phyloP scores from a whole-genome alignment of 202 grass and related monocot genomes.

The Zizania palustris region DNA sequence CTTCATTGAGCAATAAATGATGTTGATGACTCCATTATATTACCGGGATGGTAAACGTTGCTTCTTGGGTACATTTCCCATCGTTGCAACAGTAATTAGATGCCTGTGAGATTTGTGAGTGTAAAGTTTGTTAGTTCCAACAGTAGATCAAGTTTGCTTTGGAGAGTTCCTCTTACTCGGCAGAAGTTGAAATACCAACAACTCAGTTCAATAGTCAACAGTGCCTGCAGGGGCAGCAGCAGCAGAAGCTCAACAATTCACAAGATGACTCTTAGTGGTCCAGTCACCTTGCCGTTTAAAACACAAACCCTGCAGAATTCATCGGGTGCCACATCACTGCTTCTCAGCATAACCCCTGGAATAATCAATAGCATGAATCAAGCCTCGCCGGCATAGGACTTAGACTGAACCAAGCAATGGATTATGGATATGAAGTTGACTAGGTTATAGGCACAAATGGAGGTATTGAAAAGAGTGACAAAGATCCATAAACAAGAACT shows the following conservation, averaged over 20 bases:
- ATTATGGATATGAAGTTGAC: conserved; percentile 34
- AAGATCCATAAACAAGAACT: conserved; percentile 42
- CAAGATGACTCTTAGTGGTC: conserved; percentile 35
- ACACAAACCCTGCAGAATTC: conserved; percentile 49
- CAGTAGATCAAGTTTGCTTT: too few species aligned
- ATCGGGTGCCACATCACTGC: conserved; percentile 50
- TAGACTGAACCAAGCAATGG: conserved; percentile 44
- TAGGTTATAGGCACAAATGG: conserved; percentile 37
- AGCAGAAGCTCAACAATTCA: conserved; percentile 46
- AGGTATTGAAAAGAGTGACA: conserved; percentile 35
- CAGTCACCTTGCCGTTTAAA: conserved; percentile 62
- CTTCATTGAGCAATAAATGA: conserved; percentile 23
- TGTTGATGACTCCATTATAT: conserved; percentile 17
- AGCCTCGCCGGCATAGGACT: conserved; percentile 49
- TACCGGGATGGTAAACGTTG: conserved; percentile 20
- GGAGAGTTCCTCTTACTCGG: conserved; percentile 56
- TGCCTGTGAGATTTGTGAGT: conserved; percentile 1
- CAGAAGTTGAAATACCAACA: conserved; percentile 39
- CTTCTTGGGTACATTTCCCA: conserved; percentile 33
- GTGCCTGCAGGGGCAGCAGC: conserved; percentile 48
- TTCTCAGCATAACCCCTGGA: conserved; percentile 58
- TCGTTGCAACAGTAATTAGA: neutral
- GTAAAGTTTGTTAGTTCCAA: neutral
- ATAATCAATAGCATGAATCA: conserved; percentile 45
- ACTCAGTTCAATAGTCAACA: conserved; percentile 42